phyloP scores from a whole-genome alignment of 306 rosid genomes.

The Canavalia gladiata region DNA sequence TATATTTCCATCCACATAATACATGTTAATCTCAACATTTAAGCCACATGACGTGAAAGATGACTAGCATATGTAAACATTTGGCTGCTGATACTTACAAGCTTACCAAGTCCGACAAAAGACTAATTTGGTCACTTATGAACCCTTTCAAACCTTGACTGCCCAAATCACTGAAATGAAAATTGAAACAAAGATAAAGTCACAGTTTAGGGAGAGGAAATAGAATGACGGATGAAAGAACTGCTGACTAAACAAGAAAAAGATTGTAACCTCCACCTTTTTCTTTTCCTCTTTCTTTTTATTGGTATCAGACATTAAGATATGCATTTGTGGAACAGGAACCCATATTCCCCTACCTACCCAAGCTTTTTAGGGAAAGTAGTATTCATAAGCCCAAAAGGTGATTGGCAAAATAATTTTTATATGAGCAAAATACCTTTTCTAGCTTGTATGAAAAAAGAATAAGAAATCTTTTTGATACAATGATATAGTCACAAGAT shows the following conservation, averaged over 20 bases:
- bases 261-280: conserved; percentile 28
- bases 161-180: conserved; percentile 82
- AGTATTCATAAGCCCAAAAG: conserved; percentile 29
- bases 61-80: conserved; percentile 45
- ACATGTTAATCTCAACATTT: conserved; percentile 25
- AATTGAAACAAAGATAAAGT: conserved; percentile 44
- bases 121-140: conserved; percentile 82
- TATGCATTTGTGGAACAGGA: conserved; percentile 16
- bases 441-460: conserved; percentile 40
- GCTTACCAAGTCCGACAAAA: conserved; percentile 91
- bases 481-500: conserved; percentile 30
- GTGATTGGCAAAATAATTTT: conserved; percentile 22
- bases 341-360: conserved; percentile 42
- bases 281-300: not conserved
- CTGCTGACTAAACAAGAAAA: conserved; percentile 23
- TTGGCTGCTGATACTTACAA: conserved; percentile 81
- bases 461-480: conserved; percentile 40
- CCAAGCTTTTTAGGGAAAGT: conserved; percentile 30
- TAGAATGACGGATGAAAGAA: not conserved
- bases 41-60: conserved; percentile 34
- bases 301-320: conserved; percentile 2
- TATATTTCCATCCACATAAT: conserved; percentile 27
- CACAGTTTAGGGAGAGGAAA: conserved; percentile 12
- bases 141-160: conserved; percentile 95
- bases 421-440: conserved; percentile 13